Base-by-base conservation (phyloP, 257 asterid genomes). In the Jaltomata sinuosa region DNA sequence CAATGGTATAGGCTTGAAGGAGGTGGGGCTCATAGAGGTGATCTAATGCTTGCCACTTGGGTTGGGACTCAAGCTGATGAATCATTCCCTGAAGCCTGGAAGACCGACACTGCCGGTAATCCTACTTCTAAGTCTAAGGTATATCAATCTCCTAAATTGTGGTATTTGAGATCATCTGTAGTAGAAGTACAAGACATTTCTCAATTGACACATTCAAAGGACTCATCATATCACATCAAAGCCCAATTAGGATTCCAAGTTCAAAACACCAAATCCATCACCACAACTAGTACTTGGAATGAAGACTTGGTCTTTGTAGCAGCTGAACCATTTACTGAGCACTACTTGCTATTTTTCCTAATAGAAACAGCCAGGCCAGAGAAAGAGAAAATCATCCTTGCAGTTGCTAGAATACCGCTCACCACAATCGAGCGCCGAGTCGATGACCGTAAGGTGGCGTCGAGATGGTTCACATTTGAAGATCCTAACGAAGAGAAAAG, bases 11-110 rank as follows among this genome's bases (percentile, higher is more conserved):
- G 99, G 18, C 92, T 95, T 19, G 99, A 95, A 79, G 99, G 97
- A 11, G 98, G 98, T 8, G 98, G 96, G 71, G 99, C 97, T 81
- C 91, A 92, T 88, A 86, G 87, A 31, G 97, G 98, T 18, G 98
- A 95, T 87, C 91, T 94, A 64, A 95, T 95, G 98, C 97, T 95
- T 8, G 98, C 99, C 88, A 88, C 99, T 27, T 95, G 98, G 99
- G 85, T 94, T 1, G 99, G 99, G 5, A 95, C 98, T 4, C 99
- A 94, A 68, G 97, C 97, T 10, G 99, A 95, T 79, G 99, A 95
- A 53, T 95, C 99, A 2, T 95, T 95, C 31, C 92, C 97, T 0
- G 97, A 95, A 29, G 97, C 99, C 4, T 95, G 98, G 99, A 95
- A 95, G 88, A 88, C 94, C 5, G 99, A 94, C 22, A 90, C 94